Percentiles rank a stretch among this genome's conserved stretches.
Evolutionary conservation across 2,329 filamentous ascomycete species (phyloP).

Genomic region (Bisporella sp.): DNA sequence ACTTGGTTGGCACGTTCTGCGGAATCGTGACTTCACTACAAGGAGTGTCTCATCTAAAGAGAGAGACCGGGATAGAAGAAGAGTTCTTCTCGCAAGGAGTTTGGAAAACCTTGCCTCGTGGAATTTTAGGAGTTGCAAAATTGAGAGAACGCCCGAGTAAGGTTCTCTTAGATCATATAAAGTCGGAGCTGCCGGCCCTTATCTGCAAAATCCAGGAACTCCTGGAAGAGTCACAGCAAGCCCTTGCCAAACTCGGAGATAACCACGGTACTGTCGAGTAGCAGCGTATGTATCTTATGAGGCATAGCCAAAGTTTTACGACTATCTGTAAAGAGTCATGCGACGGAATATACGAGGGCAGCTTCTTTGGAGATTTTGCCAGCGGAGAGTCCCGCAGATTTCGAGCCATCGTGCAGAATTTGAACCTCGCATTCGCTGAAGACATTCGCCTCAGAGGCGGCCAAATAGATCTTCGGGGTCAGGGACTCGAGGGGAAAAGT

Average conservation of each 20-base stretch:
- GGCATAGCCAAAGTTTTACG: slow-evolving; percentile 9
- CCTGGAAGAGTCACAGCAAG: neutral
- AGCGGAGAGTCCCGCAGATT: slow-evolving; percentile 8
- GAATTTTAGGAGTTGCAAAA: slow-evolving; percentile 28
- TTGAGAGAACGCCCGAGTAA: slow-evolving; percentile 39
- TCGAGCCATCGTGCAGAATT: slow-evolving; percentile 12
- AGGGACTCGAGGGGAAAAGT: slow-evolving; percentile 5
- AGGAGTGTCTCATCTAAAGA: slow-evolving; percentile 31
- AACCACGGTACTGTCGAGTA: slow-evolving; percentile 2
- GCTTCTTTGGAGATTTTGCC: slow-evolving; percentile 7
- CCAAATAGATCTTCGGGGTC: neutral
- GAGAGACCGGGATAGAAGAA: slow-evolving; percentile 4
- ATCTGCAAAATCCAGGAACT: slow-evolving; percentile 17
- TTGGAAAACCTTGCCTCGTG: slow-evolving; percentile 11
- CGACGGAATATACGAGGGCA: slow-evolving; percentile 12
- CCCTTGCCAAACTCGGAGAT: slow-evolving; percentile 8
- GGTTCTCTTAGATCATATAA: slow-evolving; percentile 12
- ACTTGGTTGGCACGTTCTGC: slow-evolving; percentile 40
- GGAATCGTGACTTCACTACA: slow-evolving; percentile 38
- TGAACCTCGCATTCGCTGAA: slow-evolving; percentile 10
- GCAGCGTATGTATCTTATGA: slow-evolving; percentile 7
- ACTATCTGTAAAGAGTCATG: slow-evolving; percentile 11
- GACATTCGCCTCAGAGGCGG: slow-evolving; percentile 8
- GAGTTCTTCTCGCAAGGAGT: slow-evolving; percentile 10
- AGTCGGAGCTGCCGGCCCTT: slow-evolving; percentile 10